Conservation (phyloP, 2,329 filamentous ascomycete genomes). For the Fusarium miscanthi region DNA sequence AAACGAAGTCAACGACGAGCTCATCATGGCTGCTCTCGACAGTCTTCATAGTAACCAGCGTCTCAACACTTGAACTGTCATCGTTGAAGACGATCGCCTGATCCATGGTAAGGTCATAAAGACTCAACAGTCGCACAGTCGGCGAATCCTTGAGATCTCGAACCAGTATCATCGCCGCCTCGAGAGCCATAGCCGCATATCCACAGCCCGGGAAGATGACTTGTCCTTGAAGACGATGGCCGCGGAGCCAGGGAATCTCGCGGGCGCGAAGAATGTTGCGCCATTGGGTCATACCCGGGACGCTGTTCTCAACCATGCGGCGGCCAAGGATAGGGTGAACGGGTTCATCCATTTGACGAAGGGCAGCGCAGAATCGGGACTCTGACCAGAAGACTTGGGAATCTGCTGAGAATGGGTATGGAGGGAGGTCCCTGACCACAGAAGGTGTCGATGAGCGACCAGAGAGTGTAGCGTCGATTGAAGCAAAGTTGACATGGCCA, state of each 20-base stretch:
- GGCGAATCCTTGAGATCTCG: conserved; percentile 1
- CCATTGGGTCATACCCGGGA: conserved; percentile 10
- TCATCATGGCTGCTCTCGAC: not conserved
- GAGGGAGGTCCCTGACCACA: not conserved
- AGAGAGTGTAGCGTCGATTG: not conserved
- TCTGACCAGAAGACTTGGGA: not conserved
- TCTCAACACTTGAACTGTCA: conserved; percentile 4
- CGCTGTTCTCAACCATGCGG: not conserved
- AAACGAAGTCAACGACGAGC: not conserved
- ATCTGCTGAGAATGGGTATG: conserved; percentile 2
- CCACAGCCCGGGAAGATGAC: conserved; percentile 20
- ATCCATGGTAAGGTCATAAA: conserved; percentile 5
- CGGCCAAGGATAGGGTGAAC: not conserved
- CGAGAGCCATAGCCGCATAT: conserved; percentile 11
- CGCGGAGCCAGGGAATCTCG: conserved; percentile 8
- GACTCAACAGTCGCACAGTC: not conserved
- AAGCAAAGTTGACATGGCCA: conserved; percentile 1
- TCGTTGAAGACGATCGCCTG: conserved; percentile 19
- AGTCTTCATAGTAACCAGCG: conserved; percentile 4
- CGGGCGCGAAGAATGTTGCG: not conserved
- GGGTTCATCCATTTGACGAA: not conserved
- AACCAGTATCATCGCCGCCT: not conserved
- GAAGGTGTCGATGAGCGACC: not conserved
- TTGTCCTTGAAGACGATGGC: conserved; percentile 19
- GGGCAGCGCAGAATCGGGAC: not conserved